Evolutionary conservation across 495 filamentous ascomycete species (phyloP).

Genomic region (Chaetomidium leptoderma): DNA sequence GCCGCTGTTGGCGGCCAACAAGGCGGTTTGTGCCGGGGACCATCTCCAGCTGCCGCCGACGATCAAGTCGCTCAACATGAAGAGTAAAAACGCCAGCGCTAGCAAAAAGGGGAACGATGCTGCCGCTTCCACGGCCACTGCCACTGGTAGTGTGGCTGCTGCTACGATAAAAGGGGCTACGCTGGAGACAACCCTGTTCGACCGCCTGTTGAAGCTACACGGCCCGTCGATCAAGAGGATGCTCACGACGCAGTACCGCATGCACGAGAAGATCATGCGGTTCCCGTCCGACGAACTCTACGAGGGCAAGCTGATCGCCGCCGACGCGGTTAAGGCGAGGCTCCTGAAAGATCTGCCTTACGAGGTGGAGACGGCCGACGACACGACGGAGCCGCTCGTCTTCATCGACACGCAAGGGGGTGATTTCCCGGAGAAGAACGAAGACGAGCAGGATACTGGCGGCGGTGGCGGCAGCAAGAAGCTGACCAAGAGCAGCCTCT

Average conservation of each 20-base stretch:
- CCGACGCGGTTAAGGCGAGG: slow-evolving; percentile 66
- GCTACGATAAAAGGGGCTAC: slow-evolving; percentile 50
- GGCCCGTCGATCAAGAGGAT: slow-evolving; percentile 82
- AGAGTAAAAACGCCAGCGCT: slow-evolving; percentile 34
- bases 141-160: slow-evolving; percentile 15
- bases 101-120: slow-evolving; percentile 26
- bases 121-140: too few relatives aligned
- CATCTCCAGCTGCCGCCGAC: slow-evolving; percentile 93
- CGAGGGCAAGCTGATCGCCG: slow-evolving; percentile 71
- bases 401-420: slow-evolving; percentile 97
- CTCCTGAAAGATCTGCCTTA: slow-evolving; percentile 77
- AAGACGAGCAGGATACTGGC: slow-evolving; percentile 24
- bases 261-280: slow-evolving; percentile 93
- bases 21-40: slow-evolving; percentile 88
- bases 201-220: slow-evolving; percentile 76
- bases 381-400: slow-evolving; percentile 80
- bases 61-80: slow-evolving; percentile 72
- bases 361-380: slow-evolving; percentile 73
- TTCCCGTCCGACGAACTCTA: slow-evolving; percentile 92
- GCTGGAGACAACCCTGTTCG: slow-evolving; percentile 86
- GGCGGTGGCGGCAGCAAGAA: slow-evolving; percentile 22
- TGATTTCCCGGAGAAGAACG: slow-evolving; percentile 60
- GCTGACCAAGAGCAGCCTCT: slow-evolving; percentile 40
- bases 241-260: slow-evolving; percentile 97
- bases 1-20: slow-evolving; percentile 72